Evolutionary conservation across 192 early-diverging fungal species (phyloP).

Genomic region (Coemansia sp.): DNA sequence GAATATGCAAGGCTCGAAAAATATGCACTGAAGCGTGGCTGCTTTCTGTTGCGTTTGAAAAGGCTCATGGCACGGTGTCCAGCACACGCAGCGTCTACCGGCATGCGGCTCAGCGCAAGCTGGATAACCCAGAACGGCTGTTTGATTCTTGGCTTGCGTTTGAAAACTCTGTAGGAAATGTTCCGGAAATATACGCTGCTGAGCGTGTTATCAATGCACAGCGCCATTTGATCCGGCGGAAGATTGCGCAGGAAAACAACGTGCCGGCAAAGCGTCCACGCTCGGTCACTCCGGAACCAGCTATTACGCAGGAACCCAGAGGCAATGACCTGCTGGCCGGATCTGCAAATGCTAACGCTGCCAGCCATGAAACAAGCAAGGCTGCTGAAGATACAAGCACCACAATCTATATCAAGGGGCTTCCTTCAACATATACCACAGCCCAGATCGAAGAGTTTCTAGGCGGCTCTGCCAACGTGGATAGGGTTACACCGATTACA

Average conservation of each 20-base stretch:
- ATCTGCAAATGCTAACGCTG: neutral
- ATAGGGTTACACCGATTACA: conserved; percentile 11
- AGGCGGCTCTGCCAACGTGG: conserved; percentile 12
- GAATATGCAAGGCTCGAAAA: conserved; percentile 33
- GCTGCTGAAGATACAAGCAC: neutral
- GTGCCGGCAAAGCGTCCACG: conserved; percentile 7
- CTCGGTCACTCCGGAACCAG: neutral
- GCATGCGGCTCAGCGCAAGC: conserved; percentile 40
- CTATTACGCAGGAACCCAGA: neutral
- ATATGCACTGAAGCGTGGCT: conserved; percentile 41
- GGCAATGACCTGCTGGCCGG: neutral
- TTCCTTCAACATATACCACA: conserved; percentile 14
- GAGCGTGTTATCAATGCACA: conserved; percentile 21
- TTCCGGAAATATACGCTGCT: conserved; percentile 11
- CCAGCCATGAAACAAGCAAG: neutral
- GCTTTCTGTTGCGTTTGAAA: conserved; percentile 39
- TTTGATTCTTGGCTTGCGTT: conserved; percentile 39
- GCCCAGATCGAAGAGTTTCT: conserved; percentile 18
- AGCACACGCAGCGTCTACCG: conserved; percentile 35
- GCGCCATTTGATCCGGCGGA: conserved; percentile 17
- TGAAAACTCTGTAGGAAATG: conserved; percentile 19
- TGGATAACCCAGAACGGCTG: conserved; percentile 38
- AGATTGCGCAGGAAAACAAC: conserved; percentile 11
- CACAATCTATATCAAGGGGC: conserved; percentile 25
- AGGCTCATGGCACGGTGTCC: conserved; percentile 11